phyloP scores from a whole-genome alignment of 495 filamentous ascomycete genomes.

The Jackrogersella multiformis region DNA sequence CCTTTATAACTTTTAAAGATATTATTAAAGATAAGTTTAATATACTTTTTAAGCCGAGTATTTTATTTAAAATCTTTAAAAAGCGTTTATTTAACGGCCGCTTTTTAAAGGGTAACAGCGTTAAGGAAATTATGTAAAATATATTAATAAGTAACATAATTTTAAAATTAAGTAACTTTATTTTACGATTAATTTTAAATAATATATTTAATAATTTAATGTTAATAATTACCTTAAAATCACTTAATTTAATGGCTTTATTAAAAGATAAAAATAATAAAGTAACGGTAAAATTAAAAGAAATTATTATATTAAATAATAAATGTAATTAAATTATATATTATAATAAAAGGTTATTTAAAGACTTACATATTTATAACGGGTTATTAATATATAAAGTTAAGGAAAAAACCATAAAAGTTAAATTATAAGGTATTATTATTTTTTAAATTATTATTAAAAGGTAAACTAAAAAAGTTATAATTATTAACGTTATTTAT shows the following conservation, averaged over 20 bases:
- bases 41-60: background rate
- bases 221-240: background rate
- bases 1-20: background rate
- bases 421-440: background rate
- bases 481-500: background rate
- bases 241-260: background rate
- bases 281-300: too few species aligned
- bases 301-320: background rate
- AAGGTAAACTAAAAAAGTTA: background rate
- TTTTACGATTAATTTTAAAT: background rate
- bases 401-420: background rate
- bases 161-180: background rate
- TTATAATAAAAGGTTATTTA: background rate
- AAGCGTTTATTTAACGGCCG: background rate
- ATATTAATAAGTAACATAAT: background rate
- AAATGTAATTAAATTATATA: background rate
- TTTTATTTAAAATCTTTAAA: background rate
- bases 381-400: background rate
- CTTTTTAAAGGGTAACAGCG: background rate
- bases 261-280: background rate
- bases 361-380: background rate
- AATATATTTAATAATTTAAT: too few species aligned
- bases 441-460: background rate
- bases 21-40: background rate
- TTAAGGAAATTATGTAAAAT: background rate